Conservation (phyloP, 106 monocot genomes). For the Dendrobium catenatum region DNA sequence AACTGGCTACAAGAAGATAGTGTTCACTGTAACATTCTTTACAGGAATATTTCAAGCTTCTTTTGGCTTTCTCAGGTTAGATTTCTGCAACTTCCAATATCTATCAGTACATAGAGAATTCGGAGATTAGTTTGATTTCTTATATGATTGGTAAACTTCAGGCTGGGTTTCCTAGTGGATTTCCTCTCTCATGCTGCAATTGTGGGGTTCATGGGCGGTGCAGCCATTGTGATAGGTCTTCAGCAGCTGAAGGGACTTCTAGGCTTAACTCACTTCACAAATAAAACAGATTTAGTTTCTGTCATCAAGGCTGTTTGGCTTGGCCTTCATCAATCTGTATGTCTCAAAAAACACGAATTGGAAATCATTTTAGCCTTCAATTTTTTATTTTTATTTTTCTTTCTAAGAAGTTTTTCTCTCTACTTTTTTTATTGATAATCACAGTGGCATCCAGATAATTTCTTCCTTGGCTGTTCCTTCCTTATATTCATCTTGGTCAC, state of each 20-base stretch:
- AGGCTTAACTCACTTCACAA: slow-evolving; percentile 67
- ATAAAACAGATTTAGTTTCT: slow-evolving; percentile 61
- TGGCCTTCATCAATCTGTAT: slow-evolving; percentile 26
- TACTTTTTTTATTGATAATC: neutral
- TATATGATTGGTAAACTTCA: slow-evolving; percentile 15
- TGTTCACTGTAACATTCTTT: slow-evolving; percentile 82
- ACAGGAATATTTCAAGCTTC: slow-evolving; percentile 71
- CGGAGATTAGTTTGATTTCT: neutral
- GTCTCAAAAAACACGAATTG: neutral
- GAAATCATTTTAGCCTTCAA: neutral
- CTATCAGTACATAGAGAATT: neutral
- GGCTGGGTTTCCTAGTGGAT: slow-evolving; percentile 69
- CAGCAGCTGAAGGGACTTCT: slow-evolving; percentile 73
- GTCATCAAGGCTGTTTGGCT: slow-evolving; percentile 47
- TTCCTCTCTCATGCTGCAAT: slow-evolving; percentile 77
- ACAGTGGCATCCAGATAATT: slow-evolving; percentile 74
- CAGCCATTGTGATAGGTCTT: slow-evolving; percentile 63
- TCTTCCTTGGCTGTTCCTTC: slow-evolving; percentile 78
- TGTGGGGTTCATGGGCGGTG: slow-evolving; percentile 72
- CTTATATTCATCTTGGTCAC: slow-evolving; percentile 67
- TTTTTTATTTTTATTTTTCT: neutral
- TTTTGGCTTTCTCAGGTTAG: slow-evolving; percentile 65
- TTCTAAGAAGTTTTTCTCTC: neutral
- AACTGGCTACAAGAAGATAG: slow-evolving; percentile 29
- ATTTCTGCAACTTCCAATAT: neutral